Base-by-base conservation (phyloP, 257 asterid species). In the Petunia axillaris region DNA sequence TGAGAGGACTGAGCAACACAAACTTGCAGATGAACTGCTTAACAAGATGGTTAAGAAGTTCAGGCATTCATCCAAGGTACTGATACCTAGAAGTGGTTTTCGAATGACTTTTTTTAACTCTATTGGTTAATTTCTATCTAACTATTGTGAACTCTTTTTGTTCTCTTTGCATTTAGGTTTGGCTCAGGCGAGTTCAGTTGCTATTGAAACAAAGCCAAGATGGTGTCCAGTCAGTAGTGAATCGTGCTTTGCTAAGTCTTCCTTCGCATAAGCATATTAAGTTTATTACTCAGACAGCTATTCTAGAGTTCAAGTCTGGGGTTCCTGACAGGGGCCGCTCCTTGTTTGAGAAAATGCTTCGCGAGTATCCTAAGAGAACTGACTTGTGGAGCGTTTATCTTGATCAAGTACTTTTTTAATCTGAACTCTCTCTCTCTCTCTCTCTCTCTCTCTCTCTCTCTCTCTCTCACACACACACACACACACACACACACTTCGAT, bases 321-420 rank as follows among this genome's bases (percentile, higher is more conserved):
- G 91, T 92, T 70, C 89, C 99, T n/a, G 98, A 96, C 64, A 87
- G 97, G 79, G 99, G 97, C 50, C 93, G 98, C 75, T 88, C 98
- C 77, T 77, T 94, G 86, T 94, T 94, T 55, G 98, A 96, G 88
- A 89, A 90, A 59, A 89, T 92, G 91, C 94, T 96, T 41, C 86
- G 91, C 75, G 97, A 96, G 83, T 91, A 96, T 88, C 97, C 98
- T 13, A 92, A 90, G 89, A 89, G 97, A 88, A 96, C 97, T 25
- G 99, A 96, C 84, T 82, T 94, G 85, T 94, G 99, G 99, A 96
- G 96, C 76, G 81, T 94, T 81, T 96, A 96, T 83, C 87, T 96
- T 8, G 99, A 96, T 85, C 99, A 91, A 81, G 99, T 96, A 91
- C 87, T 64, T 3, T 8, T 53, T 13, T 48, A 50, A 71, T 46